Base-by-base conservation (phyloP, 2,329 filamentous ascomycete species). In the Talaromyces islandicus region DNA sequence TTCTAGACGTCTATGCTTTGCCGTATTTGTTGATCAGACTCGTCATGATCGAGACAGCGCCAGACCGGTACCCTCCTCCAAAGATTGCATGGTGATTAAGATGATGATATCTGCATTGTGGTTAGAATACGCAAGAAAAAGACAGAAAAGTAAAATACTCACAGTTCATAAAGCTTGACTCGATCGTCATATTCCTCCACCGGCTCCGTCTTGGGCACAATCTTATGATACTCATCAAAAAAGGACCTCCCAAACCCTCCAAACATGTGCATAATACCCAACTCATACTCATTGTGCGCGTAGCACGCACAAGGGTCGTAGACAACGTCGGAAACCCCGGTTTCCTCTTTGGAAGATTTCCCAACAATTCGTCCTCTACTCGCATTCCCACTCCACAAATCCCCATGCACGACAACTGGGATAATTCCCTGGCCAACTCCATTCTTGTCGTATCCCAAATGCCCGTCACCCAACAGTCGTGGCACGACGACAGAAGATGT, bases 251-350 rank as follows among this genome's bases (percentile, higher is more conserved):
- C 86, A 73, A 95, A 96, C 0, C 93, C 93, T 0, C 92, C 92
- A 81, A 97, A 97, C 92, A 97, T 96, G 56, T 83, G 85, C 92
- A 97, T 97, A 65, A 96, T 96, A 0, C 93, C 93, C 57, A 96
- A 78, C 66, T 97, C 93, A 73, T 88, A 97, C 78, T 97, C 93
- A 1, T 83, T 88, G 71, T 97, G 92, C 1, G 88, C 91, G 70
- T 95, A 97, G 64, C 89, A 89, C 48, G 86, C 83, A 2, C 88
- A 88, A 0, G 92, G 86, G 70, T 97, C 93, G 70, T 87, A 97
- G 1, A 96, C 85, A 0, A 96, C 85, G 64, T 92, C 88, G 65
- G 92, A 89, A 0, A 80, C 75, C 1, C 78, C 81, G 0, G 81
- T 80, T 43, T 75, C 63, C 7, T 65, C 74, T 29, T 70, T 69